Evolutionary conservation across 1,284 basidiomycete species (phyloP).

Genomic region (Melampsora americana): DNA sequence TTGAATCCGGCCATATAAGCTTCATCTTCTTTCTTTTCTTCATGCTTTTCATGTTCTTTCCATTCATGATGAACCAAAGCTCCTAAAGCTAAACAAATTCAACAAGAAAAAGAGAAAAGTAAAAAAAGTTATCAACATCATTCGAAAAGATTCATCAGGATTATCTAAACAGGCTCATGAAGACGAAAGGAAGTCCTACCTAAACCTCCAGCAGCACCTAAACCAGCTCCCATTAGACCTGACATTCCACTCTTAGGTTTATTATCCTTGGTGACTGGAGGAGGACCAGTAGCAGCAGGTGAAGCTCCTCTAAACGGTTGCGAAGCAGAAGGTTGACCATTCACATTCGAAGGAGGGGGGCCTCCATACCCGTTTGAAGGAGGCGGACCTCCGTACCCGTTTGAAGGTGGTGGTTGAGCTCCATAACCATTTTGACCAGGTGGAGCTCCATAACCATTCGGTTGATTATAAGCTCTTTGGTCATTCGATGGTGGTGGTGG

Average conservation of each 20-base stretch:
- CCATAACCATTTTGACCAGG: not conserved
- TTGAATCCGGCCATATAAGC: slow-evolving; percentile 15
- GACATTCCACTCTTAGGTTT: slow-evolving; percentile 14
- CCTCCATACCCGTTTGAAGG: not conserved
- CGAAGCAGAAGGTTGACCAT: not conserved
- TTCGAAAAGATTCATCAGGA: too few species aligned
- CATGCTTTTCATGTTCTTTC: slow-evolving; percentile 33
- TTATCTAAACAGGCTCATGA: not conserved
- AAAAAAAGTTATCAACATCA: too few species aligned
- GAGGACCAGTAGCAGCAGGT: not conserved
- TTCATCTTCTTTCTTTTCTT: slow-evolving; percentile 8
- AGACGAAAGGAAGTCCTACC: not conserved
- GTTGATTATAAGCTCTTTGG: not conserved
- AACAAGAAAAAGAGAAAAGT: not conserved
- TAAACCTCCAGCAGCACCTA: slow-evolving; percentile 29
- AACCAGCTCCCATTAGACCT: slow-evolving; percentile 15
- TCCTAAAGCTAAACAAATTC: slow-evolving; percentile 12
- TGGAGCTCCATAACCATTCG: not conserved
- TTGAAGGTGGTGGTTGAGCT: too few species aligned
- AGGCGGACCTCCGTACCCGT: too few species aligned
- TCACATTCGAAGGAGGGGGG: not conserved
- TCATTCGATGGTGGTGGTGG: slow-evolving; percentile 12
- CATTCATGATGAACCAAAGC: slow-evolving; percentile 21
- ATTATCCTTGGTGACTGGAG: not conserved
- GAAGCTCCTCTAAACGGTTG: not conserved